Percentiles rank a stretch among this genome's conserved stretches.
These are phyloP conservation scores for Aphanomyces invadans DNA, from an alignment of 352 stramenopile species.

Conservation along the genomic window DNA sequence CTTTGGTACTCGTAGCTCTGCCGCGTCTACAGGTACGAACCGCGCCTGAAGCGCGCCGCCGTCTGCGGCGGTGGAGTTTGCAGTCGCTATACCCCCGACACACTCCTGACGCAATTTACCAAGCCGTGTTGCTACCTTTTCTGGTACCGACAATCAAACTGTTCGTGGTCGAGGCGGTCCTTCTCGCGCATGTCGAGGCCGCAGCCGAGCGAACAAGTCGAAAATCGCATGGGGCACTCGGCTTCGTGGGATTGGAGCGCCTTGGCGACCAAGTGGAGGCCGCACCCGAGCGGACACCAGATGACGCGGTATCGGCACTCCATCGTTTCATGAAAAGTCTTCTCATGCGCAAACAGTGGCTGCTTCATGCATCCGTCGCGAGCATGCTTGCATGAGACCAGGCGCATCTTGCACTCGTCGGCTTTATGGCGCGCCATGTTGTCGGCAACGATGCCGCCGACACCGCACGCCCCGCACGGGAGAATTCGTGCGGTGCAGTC, in stretches of 20 bases:
- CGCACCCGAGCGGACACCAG: conserved; percentile 62
- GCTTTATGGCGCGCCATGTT: conserved; percentile 38
- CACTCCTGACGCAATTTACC: no score
- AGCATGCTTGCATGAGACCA: conserved; percentile 35
- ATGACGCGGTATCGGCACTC: conserved; percentile 53
- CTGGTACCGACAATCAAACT: conserved; percentile 16
- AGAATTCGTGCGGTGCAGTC: conserved; percentile 39
- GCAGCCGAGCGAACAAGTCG: conserved; percentile 43
- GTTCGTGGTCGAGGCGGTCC: conserved; percentile 49
- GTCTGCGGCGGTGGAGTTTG: no score
- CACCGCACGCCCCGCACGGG: conserved; percentile 46
- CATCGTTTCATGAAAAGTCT: conserved; percentile 46
- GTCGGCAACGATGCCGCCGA: conserved; percentile 31
- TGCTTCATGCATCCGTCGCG: conserved; percentile 41
- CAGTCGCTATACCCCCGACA: no score
- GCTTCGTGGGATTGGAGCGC: conserved; percentile 47
- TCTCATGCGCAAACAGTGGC: conserved; percentile 43
- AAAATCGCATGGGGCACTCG: conserved; percentile 52
- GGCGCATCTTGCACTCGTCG: conserved; percentile 50
- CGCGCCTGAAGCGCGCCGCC: no score
- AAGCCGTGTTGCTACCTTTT: neutral
- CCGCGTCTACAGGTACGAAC: no score
- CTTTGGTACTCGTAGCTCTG: no score
- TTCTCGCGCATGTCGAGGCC: conserved; percentile 53
- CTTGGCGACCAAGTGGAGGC: conserved; percentile 40